A percentile compares a stretch with the other conserved stretches of the same genome.
Evolutionary conservation across 108 stramenopile genomes (phyloP).

Genomic region (Fragilaria crotonensis): DNA sequence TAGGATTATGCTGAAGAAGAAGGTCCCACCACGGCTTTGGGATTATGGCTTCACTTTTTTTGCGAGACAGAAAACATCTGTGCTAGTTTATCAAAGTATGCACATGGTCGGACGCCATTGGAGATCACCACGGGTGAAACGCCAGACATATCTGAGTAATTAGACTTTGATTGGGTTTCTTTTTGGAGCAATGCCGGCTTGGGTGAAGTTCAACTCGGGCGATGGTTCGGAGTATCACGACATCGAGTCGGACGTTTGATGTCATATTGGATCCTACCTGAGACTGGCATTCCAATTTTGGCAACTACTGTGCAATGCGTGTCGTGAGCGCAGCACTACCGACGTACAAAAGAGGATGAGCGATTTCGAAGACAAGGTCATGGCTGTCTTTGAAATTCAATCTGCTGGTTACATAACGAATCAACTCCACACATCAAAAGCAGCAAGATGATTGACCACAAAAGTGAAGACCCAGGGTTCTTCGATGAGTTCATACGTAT

Average conservation of each 20-base stretch:
- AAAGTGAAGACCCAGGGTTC: not conserved
- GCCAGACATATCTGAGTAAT: slow-evolving; percentile 34
- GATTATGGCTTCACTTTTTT: not conserved
- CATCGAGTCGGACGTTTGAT: slow-evolving; percentile 13
- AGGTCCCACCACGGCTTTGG: not conserved
- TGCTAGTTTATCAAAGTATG: not conserved
- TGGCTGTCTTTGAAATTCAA: not conserved
- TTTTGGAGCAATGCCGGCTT: slow-evolving; percentile 18
- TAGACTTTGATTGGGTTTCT: slow-evolving; percentile 35
- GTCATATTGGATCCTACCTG: slow-evolving; percentile 19
- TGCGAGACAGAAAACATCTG: slow-evolving; percentile 2
- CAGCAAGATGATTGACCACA: not conserved
- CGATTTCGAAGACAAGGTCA: not conserved
- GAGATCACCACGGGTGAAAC: too few relatives aligned
- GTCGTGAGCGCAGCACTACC: slow-evolving; percentile 8
- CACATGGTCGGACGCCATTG: slow-evolving; percentile 1
- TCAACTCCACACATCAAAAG: not conserved
- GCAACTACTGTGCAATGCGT: slow-evolving; percentile 19
- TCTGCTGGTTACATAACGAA: not conserved
- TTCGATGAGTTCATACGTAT: not conserved
- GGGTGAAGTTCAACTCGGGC: slow-evolving; percentile 10
- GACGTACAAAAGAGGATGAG: not conserved
- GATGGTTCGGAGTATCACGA: too few relatives aligned
- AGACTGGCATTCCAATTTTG: slow-evolving; percentile 5
- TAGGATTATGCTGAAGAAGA: not conserved